Conservation (phyloP, 83 land plant species). For the Larix sibirica region DNA sequence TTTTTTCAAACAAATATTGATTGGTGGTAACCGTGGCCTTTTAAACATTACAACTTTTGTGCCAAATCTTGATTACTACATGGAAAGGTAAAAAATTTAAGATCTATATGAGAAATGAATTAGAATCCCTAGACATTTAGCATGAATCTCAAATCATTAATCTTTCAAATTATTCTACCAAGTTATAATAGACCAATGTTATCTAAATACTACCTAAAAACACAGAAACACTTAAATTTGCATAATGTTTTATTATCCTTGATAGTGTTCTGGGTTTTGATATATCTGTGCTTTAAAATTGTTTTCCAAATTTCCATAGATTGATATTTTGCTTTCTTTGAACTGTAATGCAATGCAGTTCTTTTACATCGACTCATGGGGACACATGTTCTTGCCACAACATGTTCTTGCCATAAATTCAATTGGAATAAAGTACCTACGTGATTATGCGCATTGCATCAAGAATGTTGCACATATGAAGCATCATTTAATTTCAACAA, state of each 20-base stretch:
- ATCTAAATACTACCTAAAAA: background rate
- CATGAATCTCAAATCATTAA: too few relatives aligned
- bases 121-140: too few relatives aligned
- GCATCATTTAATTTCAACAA: background rate
- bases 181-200: background rate
- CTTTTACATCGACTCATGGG: slow-evolving; percentile 90
- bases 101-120: background rate
- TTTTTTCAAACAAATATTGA: slow-evolving; percentile 81
- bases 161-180: too few relatives aligned
- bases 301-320: slow-evolving; percentile 21
- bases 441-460: slow-evolving; percentile 87
- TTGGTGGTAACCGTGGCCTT: slow-evolving; percentile 89
- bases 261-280: background rate
- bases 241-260: too few relatives aligned
- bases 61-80: slow-evolving; percentile 90
- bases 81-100: slow-evolving; percentile 28
- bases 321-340: background rate
- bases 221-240: too few relatives aligned
- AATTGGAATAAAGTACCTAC: slow-evolving; percentile 34
- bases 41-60: slow-evolving; percentile 66
- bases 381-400: slow-evolving; percentile 46
- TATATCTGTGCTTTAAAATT: slow-evolving; percentile 38
- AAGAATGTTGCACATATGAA: slow-evolving; percentile 48
- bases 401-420: background rate
- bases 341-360: slow-evolving; percentile 66